These are phyloP conservation scores for Calonectria leucothoes DNA, from an alignment of 2,329 filamentous ascomycete genomes.

Conservation along the genomic window DNA sequence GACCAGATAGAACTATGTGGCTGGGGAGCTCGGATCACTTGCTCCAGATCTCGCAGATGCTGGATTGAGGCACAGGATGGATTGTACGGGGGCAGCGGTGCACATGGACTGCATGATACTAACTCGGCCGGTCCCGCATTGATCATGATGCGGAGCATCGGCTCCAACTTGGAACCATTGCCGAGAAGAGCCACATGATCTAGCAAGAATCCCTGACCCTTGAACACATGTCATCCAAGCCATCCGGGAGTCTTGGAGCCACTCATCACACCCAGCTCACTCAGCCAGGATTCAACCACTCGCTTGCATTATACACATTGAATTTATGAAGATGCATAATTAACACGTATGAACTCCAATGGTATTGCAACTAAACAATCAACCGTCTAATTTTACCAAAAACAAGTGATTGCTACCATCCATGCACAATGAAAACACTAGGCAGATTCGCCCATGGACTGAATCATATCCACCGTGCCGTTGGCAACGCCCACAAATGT, in stretches of 20 bases:
- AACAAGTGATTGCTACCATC: not conserved
- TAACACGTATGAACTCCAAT: not conserved
- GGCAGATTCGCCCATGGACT: constrained; percentile 25
- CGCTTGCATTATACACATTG: not conserved
- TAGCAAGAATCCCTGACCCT: not conserved
- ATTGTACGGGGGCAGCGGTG: not conserved
- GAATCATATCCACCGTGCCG: constrained; percentile 23
- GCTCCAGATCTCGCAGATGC: not conserved
- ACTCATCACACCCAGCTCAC: not conserved
- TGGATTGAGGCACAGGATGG: not conserved
- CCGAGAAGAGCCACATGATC: not conserved
- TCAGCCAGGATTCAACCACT: not conserved
- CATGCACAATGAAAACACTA: not conserved
- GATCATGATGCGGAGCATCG: not conserved
- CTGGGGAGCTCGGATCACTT: not conserved
- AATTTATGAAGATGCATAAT: not conserved
- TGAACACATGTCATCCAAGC: not conserved
- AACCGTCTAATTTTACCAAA: not conserved
- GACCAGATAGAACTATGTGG: not conserved
- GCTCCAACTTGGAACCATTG: not conserved
- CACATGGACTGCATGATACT: not conserved
- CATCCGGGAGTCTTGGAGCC: not conserved
- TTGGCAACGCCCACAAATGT: constrained; percentile 21
- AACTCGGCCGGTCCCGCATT: not conserved
- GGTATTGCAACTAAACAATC: not conserved